Base-by-base conservation (phyloP, 2,329 filamentous ascomycete genomes). In the Byssoonygena ceratinophila region DNA sequence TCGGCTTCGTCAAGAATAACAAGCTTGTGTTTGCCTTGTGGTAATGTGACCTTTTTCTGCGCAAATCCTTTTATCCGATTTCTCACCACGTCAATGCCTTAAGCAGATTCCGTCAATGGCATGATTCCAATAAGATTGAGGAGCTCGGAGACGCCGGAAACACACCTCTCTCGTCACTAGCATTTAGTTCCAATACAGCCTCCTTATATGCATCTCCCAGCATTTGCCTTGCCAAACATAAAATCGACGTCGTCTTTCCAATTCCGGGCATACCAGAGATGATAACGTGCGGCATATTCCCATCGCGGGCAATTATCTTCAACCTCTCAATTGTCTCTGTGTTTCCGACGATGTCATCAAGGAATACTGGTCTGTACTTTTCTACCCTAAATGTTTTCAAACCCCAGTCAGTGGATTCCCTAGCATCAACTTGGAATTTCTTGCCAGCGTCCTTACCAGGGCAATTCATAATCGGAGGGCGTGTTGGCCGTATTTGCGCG, bases 191-290 rank as follows among this genome's bases (percentile, higher is more conserved):
- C 55, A 98, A 72, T 1, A 98, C 92, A 0, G 92, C 92, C 74
- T 98, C 92, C 71, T 96, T 97, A 76, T 97, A 98, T 27, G 87
- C 79, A 64, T 94, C 86, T 7, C 92, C 92, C 1, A 98, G 76
- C 55, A 98, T 73, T 67, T 97, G 91, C 55, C 91, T 81, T 16
- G 92, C 92, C 44, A 98, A 80, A 66, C 92, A 97, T 56, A 97
- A 75, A 52, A 98, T 84, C 52, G 89, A 95, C 0, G 92, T 97
- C 3, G 92, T 98, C 76, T 98, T 98, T 69, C 92, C 92, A 64
- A 97, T 98, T 65, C 92, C 92, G 18, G 92, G 92, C 89, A 95
- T 97, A 55, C 92, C 92, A n/a, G 88, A 95, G 64, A 98, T 97
- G 71, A 98, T 97, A 64, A 98, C 82, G 71, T 98, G 92, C 1